Evolutionary conservation across 2,329 filamentous ascomycete genomes (phyloP).

Genomic region (Sarocladiaceae sp.): DNA sequence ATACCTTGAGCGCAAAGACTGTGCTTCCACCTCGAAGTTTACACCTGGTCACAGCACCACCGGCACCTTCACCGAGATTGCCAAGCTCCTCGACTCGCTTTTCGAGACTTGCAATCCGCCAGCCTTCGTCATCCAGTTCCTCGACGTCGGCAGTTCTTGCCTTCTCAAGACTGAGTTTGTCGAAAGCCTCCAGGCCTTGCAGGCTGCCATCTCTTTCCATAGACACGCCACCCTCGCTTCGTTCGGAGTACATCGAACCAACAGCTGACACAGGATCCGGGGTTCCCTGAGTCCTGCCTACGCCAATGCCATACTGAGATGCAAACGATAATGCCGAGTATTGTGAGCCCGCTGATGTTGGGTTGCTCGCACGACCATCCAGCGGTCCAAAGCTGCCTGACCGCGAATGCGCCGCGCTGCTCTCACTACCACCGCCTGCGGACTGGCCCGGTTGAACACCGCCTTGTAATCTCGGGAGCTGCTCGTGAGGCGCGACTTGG

Average conservation of each 20-base stretch:
- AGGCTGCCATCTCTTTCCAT: slow-evolving; percentile 84
- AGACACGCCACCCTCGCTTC: slow-evolving; percentile 66
- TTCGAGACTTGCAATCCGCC: slow-evolving; percentile 88
- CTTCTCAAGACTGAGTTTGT: slow-evolving; percentile 76
- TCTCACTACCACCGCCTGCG: slow-evolving; percentile 74
- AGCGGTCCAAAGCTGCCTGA: slow-evolving; percentile 78
- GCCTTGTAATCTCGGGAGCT: slow-evolving; percentile 45
- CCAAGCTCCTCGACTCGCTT: slow-evolving; percentile 85
- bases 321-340: slow-evolving; percentile 82
- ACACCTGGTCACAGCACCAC: slow-evolving; percentile 90
- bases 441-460: slow-evolving; percentile 58
- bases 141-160: slow-evolving; percentile 85
- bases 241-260: slow-evolving; percentile 77
- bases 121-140: slow-evolving; percentile 90
- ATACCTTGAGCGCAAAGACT: slow-evolving; percentile 91
- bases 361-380: slow-evolving; percentile 73
- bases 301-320: slow-evolving; percentile 64
- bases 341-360: slow-evolving; percentile 82
- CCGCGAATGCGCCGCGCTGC: slow-evolving; percentile 73
- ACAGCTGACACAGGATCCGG: slow-evolving; percentile 87
- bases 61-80: slow-evolving; percentile 88
- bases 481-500: slow-evolving; percentile 67
- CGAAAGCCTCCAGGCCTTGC: slow-evolving; percentile 72
- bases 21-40: slow-evolving; percentile 88
- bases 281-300: slow-evolving; percentile 60